Base-by-base conservation (phyloP, 2,329 filamentous ascomycete genomes). In the Epichloe gansuensis region DNA sequence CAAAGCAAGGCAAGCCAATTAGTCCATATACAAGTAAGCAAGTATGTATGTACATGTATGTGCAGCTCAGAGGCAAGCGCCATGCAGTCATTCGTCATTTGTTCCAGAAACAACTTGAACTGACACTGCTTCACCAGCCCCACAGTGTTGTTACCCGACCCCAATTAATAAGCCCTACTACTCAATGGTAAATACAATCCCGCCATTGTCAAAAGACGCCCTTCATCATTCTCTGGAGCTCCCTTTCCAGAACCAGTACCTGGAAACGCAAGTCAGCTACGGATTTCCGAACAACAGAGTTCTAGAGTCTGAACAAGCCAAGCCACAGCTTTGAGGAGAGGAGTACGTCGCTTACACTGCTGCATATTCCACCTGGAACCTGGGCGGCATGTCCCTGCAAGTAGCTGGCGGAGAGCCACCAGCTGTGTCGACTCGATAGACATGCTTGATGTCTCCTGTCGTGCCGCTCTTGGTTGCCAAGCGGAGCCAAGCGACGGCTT, bases 391-490 rank as follows among this genome's bases (percentile, higher is more conserved):
- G 11, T 81, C 85, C 36, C 77, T 65, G 65, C 91, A 97, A 0
- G 81, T 86, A 27, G 77, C 72, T 0, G 90, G 90, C 2, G 89
- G 70, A 46, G 76, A 79, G 11, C 91, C 91, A 27, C 89, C 90
- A 1, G 85, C 89, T 11, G 91, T 97, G 61, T 87, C 77, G 44
- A 96, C 71, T 12, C 91, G 80, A 70, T 91, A 97, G 25, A 95
- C 83, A 64, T 89, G 81, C 64, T 82, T 78, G 58, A 87, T 79
- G 44, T 74, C 70, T 2, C 78, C 79, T 1, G 80, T 83, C n/a
- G 76, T 77, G 39, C 64, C 65, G 13, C 69, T 64, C 21, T 68
- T 70, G 15, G 74, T 70, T 25, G 75, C 71, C 34, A 96, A 77
- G 65, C 85, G 86, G 56, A 97, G 73, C 89, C 90, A 96, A 0